Evolutionary conservation across 2,329 filamentous ascomycete genomes (phyloP).

Genomic region (Botrytis porri): DNA sequence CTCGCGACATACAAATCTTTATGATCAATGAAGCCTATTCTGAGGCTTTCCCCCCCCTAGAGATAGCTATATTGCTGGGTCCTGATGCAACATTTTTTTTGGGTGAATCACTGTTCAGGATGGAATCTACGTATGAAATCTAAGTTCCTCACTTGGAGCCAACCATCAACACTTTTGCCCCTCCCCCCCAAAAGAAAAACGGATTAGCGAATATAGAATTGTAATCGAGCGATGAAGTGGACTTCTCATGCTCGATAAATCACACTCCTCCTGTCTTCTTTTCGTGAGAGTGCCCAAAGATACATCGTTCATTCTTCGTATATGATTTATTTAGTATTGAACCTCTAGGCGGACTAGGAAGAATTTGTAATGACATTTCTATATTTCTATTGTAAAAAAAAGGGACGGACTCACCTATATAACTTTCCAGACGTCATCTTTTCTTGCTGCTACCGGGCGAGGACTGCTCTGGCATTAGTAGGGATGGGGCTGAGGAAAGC

Average conservation of each 20-base stretch:
- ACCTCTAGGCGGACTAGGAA: not conserved
- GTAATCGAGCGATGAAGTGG: not conserved
- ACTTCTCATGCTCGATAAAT: not conserved
- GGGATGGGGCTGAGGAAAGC: not conserved
- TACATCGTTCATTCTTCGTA: not conserved
- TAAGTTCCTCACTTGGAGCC: not conserved
- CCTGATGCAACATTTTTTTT: not conserved
- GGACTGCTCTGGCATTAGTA: not conserved
- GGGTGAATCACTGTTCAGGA: not conserved
- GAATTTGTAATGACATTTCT: not conserved
- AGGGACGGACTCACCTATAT: not conserved
- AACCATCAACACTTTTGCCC: not conserved
- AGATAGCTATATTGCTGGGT: not conserved
- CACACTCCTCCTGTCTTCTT: too few relatives aligned
- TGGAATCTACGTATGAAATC: not conserved
- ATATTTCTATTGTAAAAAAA: not conserved
- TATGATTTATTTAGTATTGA: not conserved
- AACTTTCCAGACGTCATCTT: not conserved
- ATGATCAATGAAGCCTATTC: not conserved
- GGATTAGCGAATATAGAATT: not conserved
- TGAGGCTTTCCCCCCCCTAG: not conserved
- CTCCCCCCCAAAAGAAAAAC: too few relatives aligned
- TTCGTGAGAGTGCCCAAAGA: not conserved
- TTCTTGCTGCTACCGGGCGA: not conserved
- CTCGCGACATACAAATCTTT: not conserved